A percentile compares a stretch with the other conserved stretches of the same genome.
These are phyloP conservation scores for Penicillium simplicissimum DNA, from an alignment of 495 filamentous ascomycete species.

Conservation along the genomic window DNA sequence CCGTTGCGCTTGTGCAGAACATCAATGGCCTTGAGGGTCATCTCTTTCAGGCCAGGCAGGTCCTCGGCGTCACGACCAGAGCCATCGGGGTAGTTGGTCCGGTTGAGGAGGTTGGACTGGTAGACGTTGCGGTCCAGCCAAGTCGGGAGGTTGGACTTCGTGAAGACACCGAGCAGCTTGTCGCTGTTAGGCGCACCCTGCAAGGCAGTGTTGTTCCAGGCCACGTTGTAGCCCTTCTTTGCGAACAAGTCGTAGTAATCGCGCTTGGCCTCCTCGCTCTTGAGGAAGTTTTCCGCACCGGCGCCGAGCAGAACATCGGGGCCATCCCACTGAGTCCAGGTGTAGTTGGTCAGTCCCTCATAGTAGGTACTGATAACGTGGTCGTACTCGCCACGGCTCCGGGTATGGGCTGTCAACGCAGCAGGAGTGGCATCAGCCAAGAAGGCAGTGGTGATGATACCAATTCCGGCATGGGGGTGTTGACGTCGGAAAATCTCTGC, in stretches of 20 bases:
- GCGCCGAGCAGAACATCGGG: constrained; percentile 74
- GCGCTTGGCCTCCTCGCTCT: constrained; percentile 40
- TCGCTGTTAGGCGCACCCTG: constrained; percentile 47
- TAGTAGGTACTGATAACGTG: constrained; percentile 62
- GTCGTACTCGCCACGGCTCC: constrained; percentile 60
- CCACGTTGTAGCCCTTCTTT: constrained; percentile 64
- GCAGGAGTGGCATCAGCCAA: constrained; percentile 74
- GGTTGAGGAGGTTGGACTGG: constrained; percentile 56
- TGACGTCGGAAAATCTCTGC: constrained; percentile 67
- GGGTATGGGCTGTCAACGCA: constrained; percentile 65
- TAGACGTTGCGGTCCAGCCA: constrained; percentile 77
- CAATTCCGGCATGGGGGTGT: constrained; percentile 51
- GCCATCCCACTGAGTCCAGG: constrained; percentile 65
- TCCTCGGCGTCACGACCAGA: constrained; percentile 58
- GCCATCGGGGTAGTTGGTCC: constrained; percentile 64
- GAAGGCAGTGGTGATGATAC: constrained; percentile 66
- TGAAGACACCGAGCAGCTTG: constrained; percentile 70
- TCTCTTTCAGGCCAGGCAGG: constrained; percentile 74
- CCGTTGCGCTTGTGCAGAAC: constrained; percentile 61
- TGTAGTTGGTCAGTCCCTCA: constrained; percentile 59
- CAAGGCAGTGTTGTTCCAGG: constrained; percentile 66
- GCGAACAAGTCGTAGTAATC: constrained; percentile 69
- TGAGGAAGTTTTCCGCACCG: constrained; percentile 70
- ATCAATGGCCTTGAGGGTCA: constrained; percentile 77
- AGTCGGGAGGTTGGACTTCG: constrained; percentile 62